Evolutionary conservation across 192 early-diverging fungal genomes (phyloP), one percentile per base, ranked within the genome.

Genomic region (Globomyces pollinis-pini): DNA sequence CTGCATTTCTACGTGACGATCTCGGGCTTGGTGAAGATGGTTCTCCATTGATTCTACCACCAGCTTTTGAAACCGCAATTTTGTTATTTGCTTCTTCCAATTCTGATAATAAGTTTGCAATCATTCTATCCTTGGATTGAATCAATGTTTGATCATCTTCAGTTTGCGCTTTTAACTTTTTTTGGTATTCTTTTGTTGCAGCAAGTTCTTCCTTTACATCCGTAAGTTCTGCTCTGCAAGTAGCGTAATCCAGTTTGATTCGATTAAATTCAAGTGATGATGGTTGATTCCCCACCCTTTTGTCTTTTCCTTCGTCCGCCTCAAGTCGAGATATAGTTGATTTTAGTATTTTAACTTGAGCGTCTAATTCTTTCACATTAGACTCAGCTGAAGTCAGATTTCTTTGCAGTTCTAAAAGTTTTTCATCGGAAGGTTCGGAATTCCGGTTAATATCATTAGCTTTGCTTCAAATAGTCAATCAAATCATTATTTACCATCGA

Each of bases 1-100:
- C 61, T 71, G 66, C 58, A 60, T 38, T 9, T 15, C 20, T 16
- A 62, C n/a, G 39, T 53, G 49, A 34, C 59, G 21, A 29, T 38
- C 44, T 53, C 55, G 32, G 64, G 61, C 2, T 55, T 39, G 26
- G 39, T n/a, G 56, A 58, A 44, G 49, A 58, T n/a, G n/a, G 20
- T 43, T 43, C n/a, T 43, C 41, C 41, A 43, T 43, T 6, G 33
- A 55, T 11, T 50, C 59, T 4, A 38, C 31, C 34, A 57, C 51
- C 35, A 12, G 62, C 54, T 6, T 36, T 18, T 13, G 56, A 44
- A 56, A 78, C 63, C 23, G 73, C 74, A 20, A 70, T 42, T 60
- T 77, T 54, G 57, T 74, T 74, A 3, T 68, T 58, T 8, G 61
- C 43, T 35, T 74, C 77, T 41, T 79, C 77, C 7, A 74, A 50